Evolutionary conservation across 179 eudicot species (phyloP), one percentile per base, ranked within the genome.

Genomic region (Actinidia polygama): DNA sequence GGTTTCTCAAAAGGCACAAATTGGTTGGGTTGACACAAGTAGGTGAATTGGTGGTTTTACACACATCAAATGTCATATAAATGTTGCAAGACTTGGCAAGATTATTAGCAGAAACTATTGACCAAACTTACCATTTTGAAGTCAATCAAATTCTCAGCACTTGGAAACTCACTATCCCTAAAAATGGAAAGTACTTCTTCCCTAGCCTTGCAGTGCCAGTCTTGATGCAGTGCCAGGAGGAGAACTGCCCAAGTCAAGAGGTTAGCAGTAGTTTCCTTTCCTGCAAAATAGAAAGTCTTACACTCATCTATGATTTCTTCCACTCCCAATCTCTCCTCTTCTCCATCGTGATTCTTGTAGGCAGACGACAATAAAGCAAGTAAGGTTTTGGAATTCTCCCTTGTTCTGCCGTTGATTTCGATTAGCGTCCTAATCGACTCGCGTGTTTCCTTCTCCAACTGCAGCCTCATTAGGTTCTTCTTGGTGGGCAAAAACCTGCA

Each of bases 401-500:
- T 75, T 24, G 46, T 55, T 19, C 54, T 84, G n/a, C 15, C 55
- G 77, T 85, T 85, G 3, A 3, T 84, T 54, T 78, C 69, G 24
- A 88, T 80, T 46, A 88, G 30, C 8, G 3, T 76, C 79, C 84
- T 81, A 24, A 88, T 78, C 19, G 87, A 78, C 6, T 85, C 82
- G 26, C 84, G 66, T 12, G 80, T 89, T 76, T 89, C 87, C 18
- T 73, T 82, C 70, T 89, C 89, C 70, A 89, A 61, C 53, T 80
- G 77, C 87, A 64, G 50, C 83, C 87, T 85, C 82, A 83, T 62
- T 80, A 81, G 85, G 84, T 89, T 89, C 81, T 84, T 87, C 84
- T 89, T 87, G 0, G 91, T 89, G 11, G 91, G 91, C 64, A 89
- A 50, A 72, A 85, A 89, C 84, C 89, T 89, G 86, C 57, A 59